Evolutionary conservation across 805 yeast genomes (phyloP).

Genomic region (Lipomyces starkeyi): DNA sequence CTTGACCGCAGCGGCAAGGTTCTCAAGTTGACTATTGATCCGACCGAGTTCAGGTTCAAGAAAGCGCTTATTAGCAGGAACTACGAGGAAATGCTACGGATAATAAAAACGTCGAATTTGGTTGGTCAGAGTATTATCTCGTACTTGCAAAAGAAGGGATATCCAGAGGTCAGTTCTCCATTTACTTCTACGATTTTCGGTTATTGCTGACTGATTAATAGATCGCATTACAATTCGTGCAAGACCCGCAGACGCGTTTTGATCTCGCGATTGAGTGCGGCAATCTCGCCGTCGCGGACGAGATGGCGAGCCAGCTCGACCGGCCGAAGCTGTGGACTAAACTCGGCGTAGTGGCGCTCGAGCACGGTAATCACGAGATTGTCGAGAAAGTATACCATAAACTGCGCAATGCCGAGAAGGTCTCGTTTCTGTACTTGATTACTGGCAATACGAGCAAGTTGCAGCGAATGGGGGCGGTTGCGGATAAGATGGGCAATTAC

Average conservation of each 20-base stretch:
- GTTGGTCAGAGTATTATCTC: slow-evolving; percentile 98
- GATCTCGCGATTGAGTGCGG: slow-evolving; percentile 96
- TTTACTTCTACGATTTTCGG: neutral
- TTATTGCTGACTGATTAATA: slow-evolving; percentile 7
- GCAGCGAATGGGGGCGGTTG: slow-evolving; percentile 83
- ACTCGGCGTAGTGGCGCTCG: slow-evolving; percentile 82
- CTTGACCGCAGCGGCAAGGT: slow-evolving; percentile 86
- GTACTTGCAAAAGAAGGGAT: slow-evolving; percentile 91
- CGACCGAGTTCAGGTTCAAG: slow-evolving; percentile 96
- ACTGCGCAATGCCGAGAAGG: slow-evolving; percentile 81
- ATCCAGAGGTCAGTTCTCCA: slow-evolving; percentile 64
- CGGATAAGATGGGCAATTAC: slow-evolving; percentile 83
- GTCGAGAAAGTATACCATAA: slow-evolving; percentile 90
- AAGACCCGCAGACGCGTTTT: slow-evolving; percentile 94
- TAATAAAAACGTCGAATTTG: slow-evolving; percentile 84
- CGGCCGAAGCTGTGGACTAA: slow-evolving; percentile 75
- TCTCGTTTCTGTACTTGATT: slow-evolving; percentile 83
- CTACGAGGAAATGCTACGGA: slow-evolving; percentile 87
- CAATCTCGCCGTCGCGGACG: slow-evolving; percentile 82
- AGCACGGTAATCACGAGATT: slow-evolving; percentile 84
- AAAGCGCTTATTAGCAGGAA: slow-evolving; percentile 88
- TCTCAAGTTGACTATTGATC: slow-evolving; percentile 80
- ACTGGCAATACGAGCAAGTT: slow-evolving; percentile 82
- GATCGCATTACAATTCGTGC: slow-evolving; percentile 93
- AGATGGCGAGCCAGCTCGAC: slow-evolving; percentile 81